Conservation (phyloP, 1,284 basidiomycete species). For the Trichosporon sp. region DNA sequence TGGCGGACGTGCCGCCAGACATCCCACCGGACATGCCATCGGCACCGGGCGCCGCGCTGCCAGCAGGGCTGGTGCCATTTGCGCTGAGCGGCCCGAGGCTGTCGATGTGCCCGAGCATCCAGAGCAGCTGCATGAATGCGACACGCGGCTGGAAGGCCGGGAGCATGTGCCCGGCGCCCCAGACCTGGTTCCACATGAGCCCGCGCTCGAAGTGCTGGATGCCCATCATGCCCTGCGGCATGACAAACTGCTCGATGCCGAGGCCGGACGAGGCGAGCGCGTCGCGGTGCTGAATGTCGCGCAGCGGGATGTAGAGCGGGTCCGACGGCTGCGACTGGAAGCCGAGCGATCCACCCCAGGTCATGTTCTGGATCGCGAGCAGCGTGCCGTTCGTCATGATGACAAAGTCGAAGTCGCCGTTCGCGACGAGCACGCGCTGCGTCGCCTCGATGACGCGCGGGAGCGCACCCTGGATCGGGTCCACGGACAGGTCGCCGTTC, state of each 20-base stretch:
- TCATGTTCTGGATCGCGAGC: slow-evolving; percentile 40
- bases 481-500: slow-evolving; percentile 57
- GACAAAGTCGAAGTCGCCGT: slow-evolving; percentile 52
- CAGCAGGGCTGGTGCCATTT: too few species aligned
- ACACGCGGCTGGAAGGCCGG: slow-evolving; percentile 22
- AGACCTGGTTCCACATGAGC: slow-evolving; percentile 26
- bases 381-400: slow-evolving; percentile 22
- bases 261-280: neutral
- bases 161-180: slow-evolving; percentile 23
- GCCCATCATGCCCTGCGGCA: slow-evolving; percentile 24
- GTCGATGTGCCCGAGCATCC: slow-evolving; percentile 25
- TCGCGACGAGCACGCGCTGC: slow-evolving; percentile 62
- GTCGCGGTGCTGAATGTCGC: neutral
- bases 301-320: slow-evolving; percentile 11
- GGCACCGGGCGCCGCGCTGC: too few species aligned
- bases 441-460: slow-evolving; percentile 57
- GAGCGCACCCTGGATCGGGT: slow-evolving; percentile 48
- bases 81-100: neutral
- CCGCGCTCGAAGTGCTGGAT: slow-evolving; percentile 26
- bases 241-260: slow-evolving; percentile 1
- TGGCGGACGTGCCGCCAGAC: too few species aligned
- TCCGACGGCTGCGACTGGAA: slow-evolving; percentile 22
- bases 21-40: too few species aligned
- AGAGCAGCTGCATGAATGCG: slow-evolving; percentile 21
- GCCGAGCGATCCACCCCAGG: slow-evolving; percentile 32